Evolutionary conservation across 2,329 filamentous ascomycete genomes (phyloP).

Genomic region (Alternaria sp.): DNA sequence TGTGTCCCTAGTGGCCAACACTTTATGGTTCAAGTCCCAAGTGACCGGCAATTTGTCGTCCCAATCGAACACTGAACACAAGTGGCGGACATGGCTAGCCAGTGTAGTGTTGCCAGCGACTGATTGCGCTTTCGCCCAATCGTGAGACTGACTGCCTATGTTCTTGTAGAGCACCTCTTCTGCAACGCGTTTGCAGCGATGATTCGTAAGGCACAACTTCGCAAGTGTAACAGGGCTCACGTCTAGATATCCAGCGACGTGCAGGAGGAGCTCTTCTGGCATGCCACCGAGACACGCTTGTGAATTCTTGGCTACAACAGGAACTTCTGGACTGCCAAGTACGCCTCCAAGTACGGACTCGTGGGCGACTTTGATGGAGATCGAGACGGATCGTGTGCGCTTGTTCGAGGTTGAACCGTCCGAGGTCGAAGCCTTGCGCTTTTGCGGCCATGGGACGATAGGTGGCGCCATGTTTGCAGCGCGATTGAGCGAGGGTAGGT

Average conservation of each 20-base stretch:
- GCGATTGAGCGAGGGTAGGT: background rate
- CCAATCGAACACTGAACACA: background rate
- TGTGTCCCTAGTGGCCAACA: background rate
- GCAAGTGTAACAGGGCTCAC: background rate
- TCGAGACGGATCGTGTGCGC: background rate
- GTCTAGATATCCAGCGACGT: background rate
- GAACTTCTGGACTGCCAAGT: background rate
- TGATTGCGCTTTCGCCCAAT: background rate
- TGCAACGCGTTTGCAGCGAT: slow-evolving; percentile 13
- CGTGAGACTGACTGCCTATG: background rate
- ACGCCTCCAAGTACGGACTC: background rate
- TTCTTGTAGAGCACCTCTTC: slow-evolving; percentile 7
- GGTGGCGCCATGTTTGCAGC: background rate
- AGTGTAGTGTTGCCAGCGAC: background rate
- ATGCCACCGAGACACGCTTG: slow-evolving; percentile 11
- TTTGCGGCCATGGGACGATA: background rate
- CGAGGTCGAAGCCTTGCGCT: slow-evolving; percentile 12
- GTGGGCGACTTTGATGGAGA: background rate
- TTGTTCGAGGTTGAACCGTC: background rate
- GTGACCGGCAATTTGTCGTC: too few species aligned
- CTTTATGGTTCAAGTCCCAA: too few species aligned
- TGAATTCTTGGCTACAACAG: background rate
- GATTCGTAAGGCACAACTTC: slow-evolving; percentile 6
- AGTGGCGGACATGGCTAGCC: background rate
- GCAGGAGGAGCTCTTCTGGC: slow-evolving; percentile 17